Evolutionary conservation across 2,329 filamentous ascomycete species (phyloP).

Genomic region (Calycina marina): DNA sequence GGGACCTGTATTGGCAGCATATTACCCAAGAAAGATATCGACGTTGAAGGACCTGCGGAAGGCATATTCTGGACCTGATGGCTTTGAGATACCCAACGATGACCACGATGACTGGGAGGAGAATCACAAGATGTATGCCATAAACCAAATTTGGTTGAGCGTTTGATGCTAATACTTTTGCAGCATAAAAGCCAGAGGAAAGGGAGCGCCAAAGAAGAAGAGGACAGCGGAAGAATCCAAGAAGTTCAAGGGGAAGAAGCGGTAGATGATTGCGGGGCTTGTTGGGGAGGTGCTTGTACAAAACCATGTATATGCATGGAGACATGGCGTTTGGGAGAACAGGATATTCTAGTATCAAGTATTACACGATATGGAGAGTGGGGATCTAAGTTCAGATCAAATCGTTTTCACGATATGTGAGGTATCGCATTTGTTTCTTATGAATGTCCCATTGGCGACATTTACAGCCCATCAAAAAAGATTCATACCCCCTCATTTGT

Average conservation of each 20-base stretch:
- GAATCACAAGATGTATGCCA: constrained; percentile 47
- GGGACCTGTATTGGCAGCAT: constrained; percentile 70
- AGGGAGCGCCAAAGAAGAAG: constrained; percentile 85
- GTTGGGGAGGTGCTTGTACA: constrained; percentile 5
- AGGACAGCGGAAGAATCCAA: constrained; percentile 37
- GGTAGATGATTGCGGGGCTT: constrained; percentile 20
- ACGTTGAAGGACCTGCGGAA: constrained; percentile 58
- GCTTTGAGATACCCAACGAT: constrained; percentile 42
- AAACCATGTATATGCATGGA: constrained; percentile 13
- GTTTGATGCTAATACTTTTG: constrained; percentile 17
- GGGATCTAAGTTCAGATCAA: no score
- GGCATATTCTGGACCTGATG: constrained; percentile 30
- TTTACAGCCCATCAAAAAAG: no score
- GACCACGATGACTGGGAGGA: constrained; percentile 68
- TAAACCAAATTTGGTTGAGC: background rate
- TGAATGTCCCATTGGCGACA: no score
- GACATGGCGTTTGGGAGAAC: constrained; percentile 17
- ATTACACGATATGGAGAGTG: no score
- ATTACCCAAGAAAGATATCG: constrained; percentile 64
- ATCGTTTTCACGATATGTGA: constrained; percentile 3
- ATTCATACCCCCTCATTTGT: no score
- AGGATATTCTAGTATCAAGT: constrained; percentile 5
- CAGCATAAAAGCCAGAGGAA: constrained; percentile 66
- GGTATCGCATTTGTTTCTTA: no score
- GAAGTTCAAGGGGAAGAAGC: constrained; percentile 31